Conservation (phyloP, 148 eudicot species). For the Vaccinium macrocarpon region DNA sequence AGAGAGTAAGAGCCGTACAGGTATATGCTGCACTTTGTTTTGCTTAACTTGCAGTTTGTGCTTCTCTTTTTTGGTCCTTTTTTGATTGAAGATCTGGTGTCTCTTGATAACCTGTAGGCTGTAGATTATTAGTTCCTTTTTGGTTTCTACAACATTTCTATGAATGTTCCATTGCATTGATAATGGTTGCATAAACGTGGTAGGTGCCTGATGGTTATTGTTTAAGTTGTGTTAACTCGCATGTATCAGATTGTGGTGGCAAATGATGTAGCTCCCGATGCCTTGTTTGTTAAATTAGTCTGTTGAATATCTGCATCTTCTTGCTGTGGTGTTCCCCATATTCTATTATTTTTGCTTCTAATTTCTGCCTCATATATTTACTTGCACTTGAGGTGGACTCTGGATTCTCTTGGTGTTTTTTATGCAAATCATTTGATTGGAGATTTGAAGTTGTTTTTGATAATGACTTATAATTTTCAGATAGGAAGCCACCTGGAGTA, state of each 20-base stretch:
- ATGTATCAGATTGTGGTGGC: background rate
- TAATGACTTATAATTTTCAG: constrained; percentile 34
- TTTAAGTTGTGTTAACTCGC: background rate
- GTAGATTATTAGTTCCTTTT: background rate
- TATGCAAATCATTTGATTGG: background rate
- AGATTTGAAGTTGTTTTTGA: background rate
- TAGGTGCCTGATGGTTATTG: background rate
- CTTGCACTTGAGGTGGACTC: background rate
- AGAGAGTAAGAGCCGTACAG: constrained; percentile 67
- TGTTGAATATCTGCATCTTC: background rate
- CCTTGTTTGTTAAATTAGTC: background rate
- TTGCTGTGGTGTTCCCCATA: background rate
- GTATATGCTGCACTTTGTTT: constrained; percentile 25
- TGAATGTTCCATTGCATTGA: background rate
- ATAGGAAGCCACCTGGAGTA: constrained; percentile 84
- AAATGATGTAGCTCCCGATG: background rate
- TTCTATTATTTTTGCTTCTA: background rate
- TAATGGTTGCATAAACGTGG: background rate
- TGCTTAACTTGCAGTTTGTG: background rate
- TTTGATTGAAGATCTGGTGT: background rate
- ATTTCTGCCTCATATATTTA: background rate
- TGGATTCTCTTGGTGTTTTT: background rate
- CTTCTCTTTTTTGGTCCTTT: background rate
- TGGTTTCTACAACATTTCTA: background rate
- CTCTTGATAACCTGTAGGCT: background rate